A percentile compares a stretch with the other conserved stretches of the same genome.
These are phyloP conservation scores for Fraxinus americana DNA, from an alignment of 257 asterid species.

Conservation along the genomic window DNA sequence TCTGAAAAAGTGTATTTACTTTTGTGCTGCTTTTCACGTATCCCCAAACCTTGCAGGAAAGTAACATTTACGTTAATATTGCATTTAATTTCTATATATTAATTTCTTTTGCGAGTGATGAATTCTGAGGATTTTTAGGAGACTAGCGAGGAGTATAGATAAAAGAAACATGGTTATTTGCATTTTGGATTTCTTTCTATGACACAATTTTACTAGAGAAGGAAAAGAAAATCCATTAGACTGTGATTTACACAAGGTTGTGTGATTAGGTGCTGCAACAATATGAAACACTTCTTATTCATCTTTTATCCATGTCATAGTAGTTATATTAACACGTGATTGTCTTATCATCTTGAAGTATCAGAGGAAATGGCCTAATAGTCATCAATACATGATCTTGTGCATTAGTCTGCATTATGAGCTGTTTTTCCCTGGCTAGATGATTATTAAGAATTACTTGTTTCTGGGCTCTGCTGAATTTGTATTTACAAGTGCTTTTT, in stretches of 20 bases:
- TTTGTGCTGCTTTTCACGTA: background rate
- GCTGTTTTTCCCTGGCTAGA: too few relatives aligned
- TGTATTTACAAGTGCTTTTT: too few relatives aligned
- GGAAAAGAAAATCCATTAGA: too few relatives aligned
- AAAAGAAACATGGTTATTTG: background rate
- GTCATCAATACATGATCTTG: background rate
- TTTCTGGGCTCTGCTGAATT: too few relatives aligned
- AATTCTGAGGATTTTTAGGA: background rate
- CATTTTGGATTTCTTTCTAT: background rate
- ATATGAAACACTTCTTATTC: too few relatives aligned
- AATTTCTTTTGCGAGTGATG: background rate
- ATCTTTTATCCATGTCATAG: background rate
- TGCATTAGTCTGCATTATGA: background rate
- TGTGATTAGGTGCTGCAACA: too few relatives aligned
- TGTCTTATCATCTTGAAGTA: background rate
- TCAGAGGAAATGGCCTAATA: background rate
- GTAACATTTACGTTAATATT: too few relatives aligned
- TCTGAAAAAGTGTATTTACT: background rate
- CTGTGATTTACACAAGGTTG: too few relatives aligned
- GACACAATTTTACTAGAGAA: background rate
- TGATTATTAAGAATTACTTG: too few relatives aligned
- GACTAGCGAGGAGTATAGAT: background rate
- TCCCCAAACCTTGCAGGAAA: background rate
- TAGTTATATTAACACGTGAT: background rate
- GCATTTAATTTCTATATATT: background rate